A percentile compares a stretch with the other conserved stretches of the same genome.
Evolutionary conservation across 2,329 filamentous ascomycete species (phyloP).

Genomic region (Ceratocystis diversiconidia): DNA sequence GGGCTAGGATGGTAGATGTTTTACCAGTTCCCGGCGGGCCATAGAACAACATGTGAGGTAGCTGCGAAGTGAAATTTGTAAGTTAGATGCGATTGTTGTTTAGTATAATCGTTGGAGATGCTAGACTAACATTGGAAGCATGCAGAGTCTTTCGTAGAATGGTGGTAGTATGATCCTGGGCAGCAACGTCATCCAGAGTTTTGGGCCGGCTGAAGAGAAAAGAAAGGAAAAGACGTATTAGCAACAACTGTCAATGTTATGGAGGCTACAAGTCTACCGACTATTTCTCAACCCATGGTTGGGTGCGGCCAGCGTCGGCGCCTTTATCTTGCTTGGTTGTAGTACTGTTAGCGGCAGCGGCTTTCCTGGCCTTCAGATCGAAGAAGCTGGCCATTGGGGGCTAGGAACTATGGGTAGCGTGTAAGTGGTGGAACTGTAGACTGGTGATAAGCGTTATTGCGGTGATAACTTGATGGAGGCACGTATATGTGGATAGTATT

Average conservation of each 20-base stretch:
- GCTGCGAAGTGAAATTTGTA: slow-evolving; percentile 32
- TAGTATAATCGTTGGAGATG: neutral
- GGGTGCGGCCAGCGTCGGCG: slow-evolving; percentile 48
- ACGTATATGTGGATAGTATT: neutral
- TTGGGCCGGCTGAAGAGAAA: slow-evolving; percentile 60
- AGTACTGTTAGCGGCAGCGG: slow-evolving; percentile 48
- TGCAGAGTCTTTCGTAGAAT: slow-evolving; percentile 86
- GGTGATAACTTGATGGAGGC: neutral
- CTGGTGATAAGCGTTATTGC: neutral
- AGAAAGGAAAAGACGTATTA: neutral
- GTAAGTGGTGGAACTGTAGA: too few relatives aligned
- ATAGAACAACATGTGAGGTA: slow-evolving; percentile 99
- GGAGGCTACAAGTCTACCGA: slow-evolving; percentile 30
- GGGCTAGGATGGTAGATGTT: slow-evolving; percentile 90
- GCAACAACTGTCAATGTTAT: slow-evolving; percentile 14
- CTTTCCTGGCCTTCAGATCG: slow-evolving; percentile 81
- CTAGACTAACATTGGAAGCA: slow-evolving; percentile 59
- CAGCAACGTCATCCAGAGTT: slow-evolving; percentile 83
- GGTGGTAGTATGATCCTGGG: slow-evolving; percentile 92
- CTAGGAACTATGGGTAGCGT: neutral
- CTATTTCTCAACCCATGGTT: slow-evolving; percentile 99
- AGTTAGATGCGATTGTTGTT: slow-evolving; percentile 11
- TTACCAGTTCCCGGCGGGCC: slow-evolving; percentile 95
- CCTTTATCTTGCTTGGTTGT: slow-evolving; percentile 51
- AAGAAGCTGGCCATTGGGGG: slow-evolving; percentile 74